Base-by-base conservation (phyloP, 352 stramenopile genomes). In the Phytophthora fragariaefolia region DNA sequence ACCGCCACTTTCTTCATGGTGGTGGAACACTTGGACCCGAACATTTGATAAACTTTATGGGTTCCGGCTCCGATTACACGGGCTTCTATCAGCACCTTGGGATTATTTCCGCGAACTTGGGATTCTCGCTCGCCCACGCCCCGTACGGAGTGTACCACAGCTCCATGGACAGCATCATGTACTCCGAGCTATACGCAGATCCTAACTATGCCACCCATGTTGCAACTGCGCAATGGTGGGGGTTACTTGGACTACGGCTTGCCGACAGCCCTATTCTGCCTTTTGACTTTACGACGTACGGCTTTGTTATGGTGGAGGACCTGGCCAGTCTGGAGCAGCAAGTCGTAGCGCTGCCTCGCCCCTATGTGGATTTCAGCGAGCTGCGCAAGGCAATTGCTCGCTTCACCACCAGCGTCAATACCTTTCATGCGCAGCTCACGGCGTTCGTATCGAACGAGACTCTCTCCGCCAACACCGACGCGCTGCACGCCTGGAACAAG, bases 71-170 rank as follows among this genome's bases (percentile, higher is more conserved):
- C 5, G 84, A 91, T 56, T 93, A 85, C 64, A 91, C 86, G 38
- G 80, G 79, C 4, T 97, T 93, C 61, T 80, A 96, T 55, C 79
- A 92, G 63, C 84, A 93, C 55, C 71, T 96, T 43, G 89, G 89
- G 23, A 92, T 96, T 49, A 79, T 85, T 23, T 90, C 76, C 22
- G 75, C 63, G n/a, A 73, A 70, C 24, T 46, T 76, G 20, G 68
- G 63, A 17, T 76, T 76, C 43, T 57, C 51, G 23, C 57, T 73
- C 12, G 15, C 57, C 5, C 51, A 17, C 1, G 51, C 55, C 3
- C 59, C 59, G 2, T 92, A 93, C 66, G 86, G 86, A 6, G 66
- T 82, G 15, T 96, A 96, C 63, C 87, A 97, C 67, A 90, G 74
- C 63, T 81, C 85, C 15, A 96, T 95, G 76, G 89, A 97, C 71